phyloP scores from a whole-genome alignment of 768 basidiomycete species.

The Daedaleopsis sinensis region DNA sequence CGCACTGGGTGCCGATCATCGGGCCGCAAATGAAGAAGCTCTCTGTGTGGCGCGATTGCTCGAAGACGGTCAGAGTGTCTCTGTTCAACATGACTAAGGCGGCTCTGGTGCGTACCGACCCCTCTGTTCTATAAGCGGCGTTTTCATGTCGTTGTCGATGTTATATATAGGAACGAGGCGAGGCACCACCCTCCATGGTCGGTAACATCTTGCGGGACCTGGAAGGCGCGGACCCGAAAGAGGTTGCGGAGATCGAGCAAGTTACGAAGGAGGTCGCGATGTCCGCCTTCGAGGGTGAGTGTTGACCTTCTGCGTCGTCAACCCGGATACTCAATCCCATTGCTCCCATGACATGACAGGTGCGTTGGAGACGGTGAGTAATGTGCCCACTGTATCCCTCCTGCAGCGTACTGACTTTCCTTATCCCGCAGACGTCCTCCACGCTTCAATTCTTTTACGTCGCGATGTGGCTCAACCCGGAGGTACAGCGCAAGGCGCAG shows the following conservation, averaged over 20 bases:
- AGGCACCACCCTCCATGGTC: not conserved
- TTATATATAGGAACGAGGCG: not conserved
- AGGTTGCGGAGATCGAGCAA: not conserved
- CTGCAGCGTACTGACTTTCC: not conserved
- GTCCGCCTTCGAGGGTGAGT: slow-evolving; percentile 6
- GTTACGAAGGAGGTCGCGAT: not conserved
- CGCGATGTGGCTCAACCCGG: slow-evolving; percentile 31
- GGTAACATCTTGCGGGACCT: not conserved
- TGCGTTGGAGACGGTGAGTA: slow-evolving; percentile 20
- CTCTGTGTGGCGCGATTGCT: not conserved
- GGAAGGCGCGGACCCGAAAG: not conserved
- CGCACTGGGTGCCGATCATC: slow-evolving; percentile 9
- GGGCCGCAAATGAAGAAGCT: not conserved
- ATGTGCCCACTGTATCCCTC: not conserved
- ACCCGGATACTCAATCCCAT: too few species aligned
- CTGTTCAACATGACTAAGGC: not conserved
- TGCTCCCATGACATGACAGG: not conserved
- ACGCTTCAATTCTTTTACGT: slow-evolving; percentile 30
- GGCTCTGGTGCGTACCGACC: not conserved
- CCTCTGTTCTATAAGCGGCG: not conserved
- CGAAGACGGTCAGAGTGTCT: not conserved
- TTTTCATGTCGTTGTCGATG: not conserved
- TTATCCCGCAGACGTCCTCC: slow-evolving; percentile 22
- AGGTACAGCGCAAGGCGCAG: slow-evolving; percentile 21
- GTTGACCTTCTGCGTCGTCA: not conserved